Evolutionary conservation across 2,329 filamentous ascomycete species (phyloP).

Genomic region (Graphilbum sp.): DNA sequence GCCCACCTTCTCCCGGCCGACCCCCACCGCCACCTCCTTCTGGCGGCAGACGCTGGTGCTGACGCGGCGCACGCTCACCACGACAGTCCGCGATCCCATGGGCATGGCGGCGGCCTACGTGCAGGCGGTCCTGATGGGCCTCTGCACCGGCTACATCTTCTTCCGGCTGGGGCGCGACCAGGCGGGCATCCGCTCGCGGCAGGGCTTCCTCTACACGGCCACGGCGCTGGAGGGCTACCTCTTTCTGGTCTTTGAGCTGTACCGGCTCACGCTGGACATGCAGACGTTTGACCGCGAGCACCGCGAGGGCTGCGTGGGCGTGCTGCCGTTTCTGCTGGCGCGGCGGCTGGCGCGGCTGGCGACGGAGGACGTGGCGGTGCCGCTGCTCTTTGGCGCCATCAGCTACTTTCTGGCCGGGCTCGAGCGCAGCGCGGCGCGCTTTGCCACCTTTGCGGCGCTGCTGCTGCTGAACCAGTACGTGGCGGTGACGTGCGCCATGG

Average conservation of each 20-base stretch:
- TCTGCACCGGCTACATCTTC: slow-evolving; percentile 61
- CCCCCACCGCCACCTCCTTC: slow-evolving; percentile 35
- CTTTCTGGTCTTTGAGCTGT: slow-evolving; percentile 60
- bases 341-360: slow-evolving; percentile 50
- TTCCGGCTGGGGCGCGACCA: slow-evolving; percentile 46
- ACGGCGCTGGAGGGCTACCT: slow-evolving; percentile 61
- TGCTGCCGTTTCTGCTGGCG: slow-evolving; percentile 53
- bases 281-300: slow-evolving; percentile 61
- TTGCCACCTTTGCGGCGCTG: slow-evolving; percentile 57
- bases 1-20: too few relatives aligned
- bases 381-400: slow-evolving; percentile 31
- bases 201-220: slow-evolving; percentile 58
- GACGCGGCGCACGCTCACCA: slow-evolving; percentile 51
- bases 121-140: slow-evolving; percentile 53
- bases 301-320: slow-evolving; percentile 54
- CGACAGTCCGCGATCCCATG: slow-evolving; percentile 61
- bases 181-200: slow-evolving; percentile 54
- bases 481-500: slow-evolving; percentile 53
- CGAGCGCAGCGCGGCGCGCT: slow-evolving; percentile 42
- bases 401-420: slow-evolving; percentile 70
- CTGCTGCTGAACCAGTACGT: slow-evolving; percentile 58
- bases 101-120: slow-evolving; percentile 55
- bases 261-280: slow-evolving; percentile 59
- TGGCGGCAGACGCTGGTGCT: slow-evolving; percentile 47
- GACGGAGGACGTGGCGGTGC: slow-evolving; percentile 46